These are phyloP conservation scores for Ascochyta koolunga DNA, from an alignment of 2,329 filamentous ascomycete genomes.

Conservation along the genomic window DNA sequence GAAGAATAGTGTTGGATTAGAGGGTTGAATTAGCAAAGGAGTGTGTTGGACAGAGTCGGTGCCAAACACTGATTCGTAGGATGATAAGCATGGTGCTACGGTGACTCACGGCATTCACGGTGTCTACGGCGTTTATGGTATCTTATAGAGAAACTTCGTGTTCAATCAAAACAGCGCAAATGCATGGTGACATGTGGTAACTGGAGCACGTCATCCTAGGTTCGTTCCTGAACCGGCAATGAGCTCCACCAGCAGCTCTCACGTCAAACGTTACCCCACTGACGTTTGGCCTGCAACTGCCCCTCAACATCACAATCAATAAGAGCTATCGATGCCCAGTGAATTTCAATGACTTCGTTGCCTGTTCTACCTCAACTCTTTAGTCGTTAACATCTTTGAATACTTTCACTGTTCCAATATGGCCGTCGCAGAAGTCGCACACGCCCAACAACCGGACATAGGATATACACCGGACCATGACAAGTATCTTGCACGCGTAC, in stretches of 20 bases:
- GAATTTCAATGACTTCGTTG: too few species aligned
- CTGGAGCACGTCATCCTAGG: constrained; percentile 20
- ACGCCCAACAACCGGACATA: constrained; percentile 63
- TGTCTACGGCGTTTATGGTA: neutral
- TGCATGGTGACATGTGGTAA: neutral
- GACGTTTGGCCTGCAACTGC: constrained; percentile 10
- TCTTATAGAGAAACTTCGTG: neutral
- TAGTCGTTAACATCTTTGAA: too few species aligned
- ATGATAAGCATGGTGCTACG: neutral
- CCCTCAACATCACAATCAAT: neutral
- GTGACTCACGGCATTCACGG: neutral
- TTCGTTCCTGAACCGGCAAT: constrained; percentile 1
- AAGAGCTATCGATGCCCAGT: neutral
- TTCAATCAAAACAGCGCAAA: neutral
- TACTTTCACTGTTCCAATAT: constrained; percentile 8
- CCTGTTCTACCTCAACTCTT: neutral
- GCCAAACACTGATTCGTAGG: neutral
- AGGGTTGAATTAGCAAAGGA: too few species aligned
- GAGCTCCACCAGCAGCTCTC: constrained; percentile 11
- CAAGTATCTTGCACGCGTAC: constrained; percentile 60
- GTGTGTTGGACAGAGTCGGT: too few species aligned
- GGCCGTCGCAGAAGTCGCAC: constrained; percentile 21
- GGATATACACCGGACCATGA: constrained; percentile 60
- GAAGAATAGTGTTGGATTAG: neutral
- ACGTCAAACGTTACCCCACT: constrained; percentile 21